phyloP scores from a whole-genome alignment of 2,329 filamentous ascomycete species.

The Madurella mycetomatis region DNA sequence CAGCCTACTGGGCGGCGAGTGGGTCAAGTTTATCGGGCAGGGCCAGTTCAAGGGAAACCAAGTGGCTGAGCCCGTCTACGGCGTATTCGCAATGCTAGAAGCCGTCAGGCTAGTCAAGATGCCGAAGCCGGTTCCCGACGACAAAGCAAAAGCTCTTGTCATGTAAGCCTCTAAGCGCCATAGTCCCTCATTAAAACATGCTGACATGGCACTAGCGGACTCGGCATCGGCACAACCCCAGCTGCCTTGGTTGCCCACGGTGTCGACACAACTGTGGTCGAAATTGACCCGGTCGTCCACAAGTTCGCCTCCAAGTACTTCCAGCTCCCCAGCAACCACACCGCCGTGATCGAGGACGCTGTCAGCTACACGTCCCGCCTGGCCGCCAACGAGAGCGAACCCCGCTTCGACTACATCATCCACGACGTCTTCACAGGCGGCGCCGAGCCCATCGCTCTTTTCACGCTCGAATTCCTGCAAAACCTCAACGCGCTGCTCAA shows the following conservation, averaged over 20 bases:
- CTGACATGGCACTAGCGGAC: conserved; percentile 53
- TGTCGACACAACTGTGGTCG: conserved; percentile 88
- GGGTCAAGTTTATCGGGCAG: conserved; percentile 54
- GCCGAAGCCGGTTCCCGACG: conserved; percentile 50
- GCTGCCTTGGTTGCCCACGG: conserved; percentile 82
- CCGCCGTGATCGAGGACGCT: conserved; percentile 76
- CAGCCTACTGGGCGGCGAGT: conserved; percentile 88
- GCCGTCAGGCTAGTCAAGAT: conserved; percentile 76
- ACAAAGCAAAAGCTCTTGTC: conserved; percentile 73
- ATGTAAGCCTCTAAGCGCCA: conserved; percentile 54
- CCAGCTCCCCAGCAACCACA: conserved; percentile 70
- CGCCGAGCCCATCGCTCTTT: conserved; percentile 82
- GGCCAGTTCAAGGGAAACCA: conserved; percentile 48
- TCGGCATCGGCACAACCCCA: conserved; percentile 89
- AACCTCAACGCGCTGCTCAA: conserved; percentile 68
- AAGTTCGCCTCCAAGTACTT: conserved; percentile 82
- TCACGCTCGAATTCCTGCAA: conserved; percentile 78
- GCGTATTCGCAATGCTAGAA: conserved; percentile 94
- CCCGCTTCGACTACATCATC: conserved; percentile 82
- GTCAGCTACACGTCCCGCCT: conserved; percentile 58
- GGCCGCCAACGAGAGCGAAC: conserved; percentile 30
- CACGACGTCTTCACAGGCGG: conserved; percentile 98
- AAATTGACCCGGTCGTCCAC: conserved; percentile 88
- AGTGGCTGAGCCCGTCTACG: conserved; percentile 83
- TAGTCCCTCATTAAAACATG: not conserved